Evolutionary conservation across 2,329 filamentous ascomycete genomes (phyloP), one percentile per base, ranked within the genome.

Genomic region (Davidsoniella eucalypti): DNA sequence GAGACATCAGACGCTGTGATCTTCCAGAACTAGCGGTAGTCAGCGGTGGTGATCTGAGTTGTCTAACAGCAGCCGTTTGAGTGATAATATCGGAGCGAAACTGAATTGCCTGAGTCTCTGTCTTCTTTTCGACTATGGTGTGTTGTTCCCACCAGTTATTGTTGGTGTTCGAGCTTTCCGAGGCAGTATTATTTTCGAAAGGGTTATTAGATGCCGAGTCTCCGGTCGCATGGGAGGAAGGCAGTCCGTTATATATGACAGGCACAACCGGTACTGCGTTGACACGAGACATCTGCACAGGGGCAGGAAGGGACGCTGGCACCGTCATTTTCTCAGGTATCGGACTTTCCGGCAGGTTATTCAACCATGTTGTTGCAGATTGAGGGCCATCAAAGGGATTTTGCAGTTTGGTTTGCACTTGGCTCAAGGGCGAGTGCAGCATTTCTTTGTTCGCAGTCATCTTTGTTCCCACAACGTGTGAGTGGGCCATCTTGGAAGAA

Each of bases 341-440:
- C 7, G 51, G 51, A 44, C 51, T 53, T 21, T 53, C 51, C 10
- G 51, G 26, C 5, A 53, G 41, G n/a, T 33, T 21, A 43, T 50
- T 43, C 44, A 53, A 14, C 51, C 51, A 53, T 37, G 47, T 43
- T n/a, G 40, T 41, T 2, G 47, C 51, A 38, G 50, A 39, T 1
- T 39, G 37, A 43, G 38, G 50, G 12, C 50, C 43, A 10, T 41
- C 47, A 26, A 48, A 44, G 29, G 17, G 39, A 8, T 21, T 33
- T 23, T 49, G n/a, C 16, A 7, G 38, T 17, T 36, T 43, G 33
- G 36, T 23, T 33, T 51, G 43, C 7, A 43, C 23, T 37, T 47
- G 43, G 18, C 16, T 47, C 38, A 47, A 41, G 12, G 49, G 36
- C 1, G 51, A 49, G 6, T 47, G 14, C n/a, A 26, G 10, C 21